Conservation (phyloP, 106 monocot species). For the Narthecium ossifragum region DNA sequence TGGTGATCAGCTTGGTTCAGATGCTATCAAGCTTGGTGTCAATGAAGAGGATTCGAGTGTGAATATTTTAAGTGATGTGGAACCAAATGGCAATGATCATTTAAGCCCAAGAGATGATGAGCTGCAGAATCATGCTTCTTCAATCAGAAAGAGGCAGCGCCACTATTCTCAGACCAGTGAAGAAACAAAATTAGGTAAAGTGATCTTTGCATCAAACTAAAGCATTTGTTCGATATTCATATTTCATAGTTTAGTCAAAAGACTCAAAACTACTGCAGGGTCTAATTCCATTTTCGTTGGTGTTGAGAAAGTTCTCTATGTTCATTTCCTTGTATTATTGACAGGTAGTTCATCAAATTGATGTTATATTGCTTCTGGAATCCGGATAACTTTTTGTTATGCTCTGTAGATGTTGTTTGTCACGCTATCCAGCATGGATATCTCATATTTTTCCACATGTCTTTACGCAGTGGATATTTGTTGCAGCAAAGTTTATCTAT, state of each 20-base stretch:
- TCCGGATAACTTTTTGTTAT: no score
- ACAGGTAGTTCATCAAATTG: no score
- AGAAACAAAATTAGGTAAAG: conserved; percentile 31
- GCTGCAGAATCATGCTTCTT: conserved; percentile 18
- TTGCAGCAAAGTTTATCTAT: no score
- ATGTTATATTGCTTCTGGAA: no score
- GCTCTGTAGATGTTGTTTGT: no score
- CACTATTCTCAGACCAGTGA: conserved; percentile 17
- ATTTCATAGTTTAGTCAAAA: no score
- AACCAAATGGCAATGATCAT: conserved; percentile 18
- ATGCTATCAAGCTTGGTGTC: conserved; percentile 21
- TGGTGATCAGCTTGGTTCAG: conserved; percentile 36
- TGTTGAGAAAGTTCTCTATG: neutral
- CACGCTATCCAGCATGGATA: no score
- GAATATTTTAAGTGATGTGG: conserved; percentile 36
- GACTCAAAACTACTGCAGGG: neutral
- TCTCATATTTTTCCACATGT: no score
- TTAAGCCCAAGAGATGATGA: conserved; percentile 20
- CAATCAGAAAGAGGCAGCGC: conserved; percentile 30
- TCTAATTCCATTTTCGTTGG: neutral
- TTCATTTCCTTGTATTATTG: neutral
- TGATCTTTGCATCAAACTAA: neutral
- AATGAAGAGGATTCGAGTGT: conserved; percentile 56
- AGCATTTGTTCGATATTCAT: no score
- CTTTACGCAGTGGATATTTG: no score